Conservation (phyloP, 2,329 filamentous ascomycete genomes). For the Penicillium sp. region DNA sequence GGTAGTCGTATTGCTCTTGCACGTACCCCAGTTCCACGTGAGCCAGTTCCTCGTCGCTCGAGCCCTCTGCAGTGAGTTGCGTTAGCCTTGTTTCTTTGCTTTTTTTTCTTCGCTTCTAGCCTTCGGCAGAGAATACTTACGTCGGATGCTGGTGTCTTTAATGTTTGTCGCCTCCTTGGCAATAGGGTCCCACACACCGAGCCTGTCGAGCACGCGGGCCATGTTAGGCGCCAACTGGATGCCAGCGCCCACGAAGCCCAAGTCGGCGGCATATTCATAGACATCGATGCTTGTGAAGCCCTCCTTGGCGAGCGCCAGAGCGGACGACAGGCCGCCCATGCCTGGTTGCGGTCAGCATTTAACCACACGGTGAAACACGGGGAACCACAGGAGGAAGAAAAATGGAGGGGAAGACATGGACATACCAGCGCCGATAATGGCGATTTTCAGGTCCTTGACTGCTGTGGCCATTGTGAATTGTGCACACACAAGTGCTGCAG, state of each 20-base stretch:
- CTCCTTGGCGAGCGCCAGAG: constrained; percentile 69
- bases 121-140: constrained; percentile 45
- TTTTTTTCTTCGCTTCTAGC: not conserved
- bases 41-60: constrained; percentile 64
- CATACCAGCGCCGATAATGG: constrained; percentile 50
- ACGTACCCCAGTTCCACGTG: constrained; percentile 69
- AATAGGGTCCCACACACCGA: constrained; percentile 71
- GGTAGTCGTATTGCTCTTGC: constrained; percentile 64
- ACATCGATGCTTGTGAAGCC: constrained; percentile 71
- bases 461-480: constrained; percentile 20
- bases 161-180: constrained; percentile 67
- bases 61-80: constrained; percentile 53
- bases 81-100: constrained; percentile 8
- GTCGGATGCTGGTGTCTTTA: constrained; percentile 67
- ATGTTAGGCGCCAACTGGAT: constrained; percentile 84
- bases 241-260: constrained; percentile 79
- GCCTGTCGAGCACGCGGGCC: constrained; percentile 66
- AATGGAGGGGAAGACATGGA: too few relatives aligned
- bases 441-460: constrained; percentile 37
- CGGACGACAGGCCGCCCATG: constrained; percentile 72
- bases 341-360: constrained; percentile 42
- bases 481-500: not conserved
- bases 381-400: too few relatives aligned
- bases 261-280: constrained; percentile 67
- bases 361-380: too few relatives aligned